These are phyloP conservation scores for Zymoseptoria crescenta DNA, from an alignment of 2,329 filamentous ascomycete species.

Conservation along the genomic window DNA sequence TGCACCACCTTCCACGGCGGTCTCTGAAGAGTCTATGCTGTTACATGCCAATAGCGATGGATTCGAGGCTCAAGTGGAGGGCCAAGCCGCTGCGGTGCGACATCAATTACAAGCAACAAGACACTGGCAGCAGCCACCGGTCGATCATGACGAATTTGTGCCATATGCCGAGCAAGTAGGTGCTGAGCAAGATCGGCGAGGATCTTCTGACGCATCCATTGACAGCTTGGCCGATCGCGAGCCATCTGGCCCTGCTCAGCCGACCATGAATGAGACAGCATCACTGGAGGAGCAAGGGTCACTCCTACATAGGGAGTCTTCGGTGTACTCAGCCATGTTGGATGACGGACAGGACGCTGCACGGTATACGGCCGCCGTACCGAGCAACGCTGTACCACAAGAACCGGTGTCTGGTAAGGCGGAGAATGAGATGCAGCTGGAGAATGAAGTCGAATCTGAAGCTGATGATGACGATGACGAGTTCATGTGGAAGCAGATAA, in stretches of 20 bases:
- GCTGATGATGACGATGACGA: constrained; percentile 6
- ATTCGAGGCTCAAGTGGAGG: constrained; percentile 5
- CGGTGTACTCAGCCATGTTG: background rate
- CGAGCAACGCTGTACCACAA: background rate
- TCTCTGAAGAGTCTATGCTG: constrained; percentile 28
- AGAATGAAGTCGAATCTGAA: constrained; percentile 11
- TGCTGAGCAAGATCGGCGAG: background rate
- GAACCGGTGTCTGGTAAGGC: background rate
- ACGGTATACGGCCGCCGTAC: background rate
- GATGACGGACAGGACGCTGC: background rate
- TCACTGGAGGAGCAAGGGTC: background rate
- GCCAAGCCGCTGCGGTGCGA: background rate
- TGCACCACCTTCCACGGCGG: constrained; percentile 18
- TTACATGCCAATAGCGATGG: constrained; percentile 21
- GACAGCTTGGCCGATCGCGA: background rate
- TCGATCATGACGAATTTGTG: background rate
- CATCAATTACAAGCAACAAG: background rate
- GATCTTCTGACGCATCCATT: background rate
- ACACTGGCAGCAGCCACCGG: background rate
- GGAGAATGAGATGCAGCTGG: constrained; percentile 3
- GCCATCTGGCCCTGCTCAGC: background rate
- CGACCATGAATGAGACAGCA: background rate
- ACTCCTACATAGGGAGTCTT: background rate
- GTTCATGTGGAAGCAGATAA: constrained; percentile 10
- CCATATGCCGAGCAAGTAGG: background rate